These are phyloP conservation scores for Sapria himalayana DNA, from an alignment of 345 rosid species.

Conservation along the genomic window DNA sequence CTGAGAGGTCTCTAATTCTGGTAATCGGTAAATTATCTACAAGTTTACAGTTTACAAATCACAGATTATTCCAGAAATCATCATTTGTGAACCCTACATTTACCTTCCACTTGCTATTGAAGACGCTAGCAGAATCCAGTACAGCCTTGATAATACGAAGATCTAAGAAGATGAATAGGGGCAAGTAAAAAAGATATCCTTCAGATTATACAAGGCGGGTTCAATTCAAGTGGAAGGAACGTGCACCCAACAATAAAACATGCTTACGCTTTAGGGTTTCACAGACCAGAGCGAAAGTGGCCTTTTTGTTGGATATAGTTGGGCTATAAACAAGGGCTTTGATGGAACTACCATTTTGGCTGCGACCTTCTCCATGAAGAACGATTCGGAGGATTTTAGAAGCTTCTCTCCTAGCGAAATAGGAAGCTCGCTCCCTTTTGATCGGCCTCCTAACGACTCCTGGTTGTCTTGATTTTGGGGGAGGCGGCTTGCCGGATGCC, in stretches of 20 bases:
- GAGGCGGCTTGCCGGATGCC: too few relatives aligned
- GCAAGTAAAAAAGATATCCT: too few relatives aligned
- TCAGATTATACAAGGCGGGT: too few relatives aligned
- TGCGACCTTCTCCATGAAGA: constrained; percentile 63
- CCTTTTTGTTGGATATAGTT: constrained; percentile 58
- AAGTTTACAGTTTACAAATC: too few relatives aligned
- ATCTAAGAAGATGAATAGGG: constrained; percentile 27
- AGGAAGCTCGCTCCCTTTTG: constrained; percentile 41
- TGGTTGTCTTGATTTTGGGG: too few relatives aligned
- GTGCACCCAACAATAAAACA: too few relatives aligned
- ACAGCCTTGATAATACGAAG: constrained; percentile 46
- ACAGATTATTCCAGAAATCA: background rate
- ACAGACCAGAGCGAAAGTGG: constrained; percentile 81
- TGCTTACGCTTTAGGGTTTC: constrained; percentile 68
- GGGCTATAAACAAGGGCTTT: constrained; percentile 72
- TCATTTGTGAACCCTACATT: background rate
- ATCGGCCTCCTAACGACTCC: constrained; percentile 11
- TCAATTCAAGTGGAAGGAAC: too few relatives aligned
- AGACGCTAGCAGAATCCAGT: constrained; percentile 29
- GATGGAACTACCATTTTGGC: constrained; percentile 57
- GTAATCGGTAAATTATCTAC: too few relatives aligned
- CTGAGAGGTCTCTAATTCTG: too few relatives aligned
- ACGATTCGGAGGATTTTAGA: constrained; percentile 45
- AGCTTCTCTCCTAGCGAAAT: constrained; percentile 73
- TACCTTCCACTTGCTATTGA: constrained; percentile 78